phyloP scores from a whole-genome alignment of 2,329 filamentous ascomycete genomes.

The Fusarium sp. region DNA sequence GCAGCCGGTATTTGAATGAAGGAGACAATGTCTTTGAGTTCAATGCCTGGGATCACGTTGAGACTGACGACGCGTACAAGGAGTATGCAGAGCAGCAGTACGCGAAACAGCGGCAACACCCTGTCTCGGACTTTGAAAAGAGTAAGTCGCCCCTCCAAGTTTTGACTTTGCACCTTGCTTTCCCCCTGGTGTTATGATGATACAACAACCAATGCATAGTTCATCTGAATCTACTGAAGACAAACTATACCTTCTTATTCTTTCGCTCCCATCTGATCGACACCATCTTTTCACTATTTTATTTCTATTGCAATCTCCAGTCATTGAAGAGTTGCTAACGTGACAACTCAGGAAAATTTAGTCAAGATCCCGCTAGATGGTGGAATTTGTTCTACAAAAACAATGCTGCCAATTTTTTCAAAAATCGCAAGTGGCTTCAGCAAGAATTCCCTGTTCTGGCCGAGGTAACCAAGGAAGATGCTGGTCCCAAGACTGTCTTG shows the following conservation, averaged over 20 bases:
- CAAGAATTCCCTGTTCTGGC: slow-evolving; percentile 94
- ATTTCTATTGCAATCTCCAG: slow-evolving; percentile 26
- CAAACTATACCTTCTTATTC: slow-evolving; percentile 65
- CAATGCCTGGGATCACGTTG: slow-evolving; percentile 99
- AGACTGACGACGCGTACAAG: slow-evolving; percentile 88
- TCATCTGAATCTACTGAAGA: slow-evolving; percentile 75
- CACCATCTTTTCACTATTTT: slow-evolving; percentile 26
- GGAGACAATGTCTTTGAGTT: slow-evolving; percentile 93
- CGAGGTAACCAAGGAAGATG: slow-evolving; percentile 74
- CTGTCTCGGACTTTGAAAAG: slow-evolving; percentile 93
- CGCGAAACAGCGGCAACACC: slow-evolving; percentile 81
- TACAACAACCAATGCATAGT: slow-evolving; percentile 70
- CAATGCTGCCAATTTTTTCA: slow-evolving; percentile 98
- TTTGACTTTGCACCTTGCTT: slow-evolving; percentile 4
- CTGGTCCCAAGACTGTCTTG: slow-evolving; percentile 75
- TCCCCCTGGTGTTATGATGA: slow-evolving; percentile 61
- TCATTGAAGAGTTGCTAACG: slow-evolving; percentile 51
- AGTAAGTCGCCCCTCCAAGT: slow-evolving; percentile 58
- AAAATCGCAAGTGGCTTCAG: slow-evolving; percentile 95
- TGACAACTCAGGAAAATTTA: slow-evolving; percentile 74
- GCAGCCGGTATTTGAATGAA: slow-evolving; percentile 83
- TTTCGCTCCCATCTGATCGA: slow-evolving; percentile 78
- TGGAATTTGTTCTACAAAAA: slow-evolving; percentile 99
- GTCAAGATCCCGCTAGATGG: slow-evolving; percentile 89
- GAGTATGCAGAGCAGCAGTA: slow-evolving; percentile 87